Evolutionary conservation across 2,329 filamentous ascomycete genomes (phyloP), one percentile per base, ranked within the genome.

Genomic region (Zymoseptoria passerinii): DNA sequence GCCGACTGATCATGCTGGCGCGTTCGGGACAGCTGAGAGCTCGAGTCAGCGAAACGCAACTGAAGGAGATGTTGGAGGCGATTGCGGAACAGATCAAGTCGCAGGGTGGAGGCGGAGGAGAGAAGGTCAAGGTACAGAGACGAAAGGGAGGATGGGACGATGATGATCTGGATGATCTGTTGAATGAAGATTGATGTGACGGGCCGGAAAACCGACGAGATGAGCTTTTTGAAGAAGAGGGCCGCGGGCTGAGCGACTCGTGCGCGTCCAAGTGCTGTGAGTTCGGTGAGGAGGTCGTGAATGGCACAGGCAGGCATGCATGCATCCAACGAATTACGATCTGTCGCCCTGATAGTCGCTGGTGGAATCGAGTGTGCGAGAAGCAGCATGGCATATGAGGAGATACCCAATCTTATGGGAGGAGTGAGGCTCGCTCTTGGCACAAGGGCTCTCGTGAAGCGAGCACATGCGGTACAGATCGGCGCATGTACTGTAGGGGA

Each of bases 21-120:
- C 85, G 91, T 69, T 83, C 86, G 23, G 92, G 92, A 23, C 94
- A 97, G 78, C 79, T 99, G 67, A 81, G 90, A 56, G 78, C 84
- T 62, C 95, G 96, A 73, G 90, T 99, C 52, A 92, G 88, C 1
- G 94, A 99, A 76, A 85, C 87, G 53, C 92, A 97, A 78, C 80
- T 99, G 69, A 96, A 97, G 79, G 90, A 95, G 65, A 80, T 99
- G 58, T 77, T 99, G 63, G 88, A 85, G 63, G 90, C 90, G 16
- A 83, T 96, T 60, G 87, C 90, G 23, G 91, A 96, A 70, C 75
- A 78, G 71, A 63, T 67, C 88, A 82, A 85, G 75, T 83, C 90
- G 74, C 50, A 48, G 23, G 63, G 50, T 28, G 79, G 80, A 57
- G 61, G 59, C 2, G 64, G 50, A 4, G 79, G 80, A 60, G 84